These are phyloP conservation scores for Mycosphaerella sp. DNA, from an alignment of 2,329 filamentous ascomycete genomes.

Conservation along the genomic window DNA sequence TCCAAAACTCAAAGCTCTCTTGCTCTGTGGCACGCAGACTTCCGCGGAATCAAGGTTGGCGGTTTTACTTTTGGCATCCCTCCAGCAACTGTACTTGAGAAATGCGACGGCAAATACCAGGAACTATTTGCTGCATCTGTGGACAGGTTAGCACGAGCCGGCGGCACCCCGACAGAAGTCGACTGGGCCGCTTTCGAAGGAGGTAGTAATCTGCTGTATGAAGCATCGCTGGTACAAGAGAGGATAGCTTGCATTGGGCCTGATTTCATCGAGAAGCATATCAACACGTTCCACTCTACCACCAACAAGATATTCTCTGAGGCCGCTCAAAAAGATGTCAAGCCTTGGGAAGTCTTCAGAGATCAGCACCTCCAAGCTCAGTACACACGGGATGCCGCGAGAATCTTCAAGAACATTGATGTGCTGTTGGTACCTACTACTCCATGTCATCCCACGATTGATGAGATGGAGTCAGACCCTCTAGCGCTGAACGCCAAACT, in stretches of 20 bases:
- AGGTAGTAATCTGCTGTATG: slow-evolving; percentile 51
- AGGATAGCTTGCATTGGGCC: slow-evolving; percentile 43
- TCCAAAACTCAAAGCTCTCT: slow-evolving; percentile 40
- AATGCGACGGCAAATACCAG: slow-evolving; percentile 40
- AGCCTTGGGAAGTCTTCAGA: slow-evolving; percentile 45
- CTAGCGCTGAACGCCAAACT: slow-evolving; percentile 50
- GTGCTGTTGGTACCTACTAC: slow-evolving; percentile 53
- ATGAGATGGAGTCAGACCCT: slow-evolving; percentile 48
- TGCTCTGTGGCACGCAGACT: slow-evolving; percentile 33
- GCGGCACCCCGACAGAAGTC: slow-evolving; percentile 40
- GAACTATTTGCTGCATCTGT: slow-evolving; percentile 42
- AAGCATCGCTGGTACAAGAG: slow-evolving; percentile 54
- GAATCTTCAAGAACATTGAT: slow-evolving; percentile 40
- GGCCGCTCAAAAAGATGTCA: slow-evolving; percentile 36
- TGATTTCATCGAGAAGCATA: slow-evolving; percentile 36
- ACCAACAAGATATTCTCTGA: slow-evolving; percentile 43
- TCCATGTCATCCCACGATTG: slow-evolving; percentile 43
- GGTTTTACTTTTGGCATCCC: slow-evolving; percentile 48
- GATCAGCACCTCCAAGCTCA: slow-evolving; percentile 44
- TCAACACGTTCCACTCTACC: slow-evolving; percentile 44
- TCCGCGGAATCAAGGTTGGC: slow-evolving; percentile 32
- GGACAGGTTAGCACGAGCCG: slow-evolving; percentile 36
- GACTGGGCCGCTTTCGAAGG: slow-evolving; percentile 49
- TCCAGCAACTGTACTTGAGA: slow-evolving; percentile 39
- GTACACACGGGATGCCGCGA: slow-evolving; percentile 41